phyloP scores from a whole-genome alignment of 2,329 filamentous ascomycete species.

The Penicillium sp. region DNA sequence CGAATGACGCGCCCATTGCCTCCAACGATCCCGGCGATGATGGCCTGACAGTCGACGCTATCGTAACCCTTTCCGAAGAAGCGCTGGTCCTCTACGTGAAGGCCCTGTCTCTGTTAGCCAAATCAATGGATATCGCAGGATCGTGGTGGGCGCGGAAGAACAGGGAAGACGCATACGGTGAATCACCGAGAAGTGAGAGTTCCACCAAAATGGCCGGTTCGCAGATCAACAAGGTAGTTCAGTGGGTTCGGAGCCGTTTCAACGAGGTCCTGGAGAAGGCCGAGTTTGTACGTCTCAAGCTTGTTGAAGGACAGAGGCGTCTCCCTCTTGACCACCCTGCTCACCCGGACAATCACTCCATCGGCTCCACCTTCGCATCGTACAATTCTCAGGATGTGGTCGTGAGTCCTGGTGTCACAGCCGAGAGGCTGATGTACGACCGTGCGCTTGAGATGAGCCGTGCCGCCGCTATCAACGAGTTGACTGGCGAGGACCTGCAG shows the following conservation, averaged over 20 bases:
- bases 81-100: slow-evolving; percentile 96
- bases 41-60: slow-evolving; percentile 78
- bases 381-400: slow-evolving; percentile 73
- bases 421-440: slow-evolving; percentile 97
- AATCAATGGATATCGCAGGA: slow-evolving; percentile 92
- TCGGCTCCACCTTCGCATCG: slow-evolving; percentile 56
- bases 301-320: slow-evolving; percentile 80
- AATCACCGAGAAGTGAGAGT: slow-evolving; percentile 45
- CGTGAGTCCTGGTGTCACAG: slow-evolving; percentile 83
- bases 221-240: slow-evolving; percentile 88
- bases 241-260: slow-evolving; percentile 91
- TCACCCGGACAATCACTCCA: slow-evolving; percentile 74
- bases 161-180: slow-evolving; percentile 57
- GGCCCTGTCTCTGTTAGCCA: slow-evolving; percentile 81
- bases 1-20: slow-evolving; percentile 39
- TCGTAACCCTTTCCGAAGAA: slow-evolving; percentile 86
- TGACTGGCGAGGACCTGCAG: slow-evolving; percentile 81
- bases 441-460: slow-evolving; percentile 96
- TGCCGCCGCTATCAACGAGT: slow-evolving; percentile 89
- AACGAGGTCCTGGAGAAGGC: slow-evolving; percentile 97
- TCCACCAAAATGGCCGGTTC: slow-evolving; percentile 56
- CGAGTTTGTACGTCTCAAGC: slow-evolving; percentile 84
- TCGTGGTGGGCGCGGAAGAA: slow-evolving; percentile 85
- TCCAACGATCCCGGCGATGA: slow-evolving; percentile 58
- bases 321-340: slow-evolving; percentile 81